A percentile compares a stretch with the other conserved stretches of the same genome.
Conservation (phyloP, 176 grass and related monocot species). For the Oryza officinalis region DNA sequence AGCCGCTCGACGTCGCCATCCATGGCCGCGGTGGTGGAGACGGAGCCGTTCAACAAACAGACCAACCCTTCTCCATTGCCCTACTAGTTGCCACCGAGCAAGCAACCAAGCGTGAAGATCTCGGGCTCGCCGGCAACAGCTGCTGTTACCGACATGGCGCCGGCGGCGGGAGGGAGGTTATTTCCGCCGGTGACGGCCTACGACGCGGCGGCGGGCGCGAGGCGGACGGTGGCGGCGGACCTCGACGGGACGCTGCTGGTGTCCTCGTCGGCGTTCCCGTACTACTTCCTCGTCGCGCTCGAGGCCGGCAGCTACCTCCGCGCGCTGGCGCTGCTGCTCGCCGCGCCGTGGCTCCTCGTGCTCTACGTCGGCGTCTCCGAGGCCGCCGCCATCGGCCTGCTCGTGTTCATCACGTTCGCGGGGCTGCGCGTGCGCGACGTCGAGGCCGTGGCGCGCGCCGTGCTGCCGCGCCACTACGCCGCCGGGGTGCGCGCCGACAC, state of each 20-base stretch:
- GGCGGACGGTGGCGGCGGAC: constrained; percentile 57
- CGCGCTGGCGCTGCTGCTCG: constrained; percentile 49
- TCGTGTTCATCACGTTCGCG: constrained; percentile 69
- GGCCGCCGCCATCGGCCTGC: constrained; percentile 68
- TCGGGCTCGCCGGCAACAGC: neutral
- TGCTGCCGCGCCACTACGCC: constrained; percentile 82
- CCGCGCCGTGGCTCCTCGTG: constrained; percentile 56
- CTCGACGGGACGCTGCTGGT: constrained; percentile 82
- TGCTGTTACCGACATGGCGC: neutral
- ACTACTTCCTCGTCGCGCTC: constrained; percentile 85
- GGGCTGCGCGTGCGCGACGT: constrained; percentile 57
- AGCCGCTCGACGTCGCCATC: neutral
- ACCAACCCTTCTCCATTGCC: neutral
- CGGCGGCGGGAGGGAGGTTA: neutral
- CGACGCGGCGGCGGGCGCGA: neutral
- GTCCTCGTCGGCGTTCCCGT: constrained; percentile 81
- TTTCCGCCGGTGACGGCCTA: constrained; percentile 60
- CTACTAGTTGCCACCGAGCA: neutral
- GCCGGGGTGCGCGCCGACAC: constrained; percentile 75
- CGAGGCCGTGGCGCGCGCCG: constrained; percentile 61
- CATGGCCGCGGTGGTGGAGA: neutral
- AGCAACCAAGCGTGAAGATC: neutral
- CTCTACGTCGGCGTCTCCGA: constrained; percentile 73
- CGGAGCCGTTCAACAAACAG: neutral
- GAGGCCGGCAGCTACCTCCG: constrained; percentile 75